Evolutionary conservation across 495 filamentous ascomycete genomes (phyloP).

Genomic region (Lineolata rhizophorae): DNA sequence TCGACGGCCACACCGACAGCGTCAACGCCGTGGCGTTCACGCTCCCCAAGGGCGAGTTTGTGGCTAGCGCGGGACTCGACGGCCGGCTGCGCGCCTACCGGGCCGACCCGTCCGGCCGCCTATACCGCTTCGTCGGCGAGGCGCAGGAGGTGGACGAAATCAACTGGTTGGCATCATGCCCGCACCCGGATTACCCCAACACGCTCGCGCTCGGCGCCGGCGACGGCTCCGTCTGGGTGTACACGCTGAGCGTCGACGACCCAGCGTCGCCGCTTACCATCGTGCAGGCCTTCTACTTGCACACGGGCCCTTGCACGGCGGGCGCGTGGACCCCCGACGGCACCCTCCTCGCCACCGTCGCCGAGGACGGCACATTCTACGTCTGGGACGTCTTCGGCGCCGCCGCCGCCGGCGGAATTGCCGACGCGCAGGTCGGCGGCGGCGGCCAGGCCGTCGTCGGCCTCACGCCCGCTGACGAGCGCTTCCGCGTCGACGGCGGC

Average conservation of each 20-base stretch:
- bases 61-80: slow-evolving; percentile 73
- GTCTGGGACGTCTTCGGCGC: slow-evolving; percentile 84
- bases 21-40: slow-evolving; percentile 75
- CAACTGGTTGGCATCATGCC: slow-evolving; percentile 72
- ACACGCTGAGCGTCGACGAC: slow-evolving; percentile 50
- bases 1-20: slow-evolving; percentile 78
- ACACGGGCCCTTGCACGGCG: slow-evolving; percentile 70
- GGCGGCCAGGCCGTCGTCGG: slow-evolving; percentile 54
- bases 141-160: slow-evolving; percentile 82
- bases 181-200: slow-evolving; percentile 44
- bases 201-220: slow-evolving; percentile 74
- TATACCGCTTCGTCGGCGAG: slow-evolving; percentile 43
- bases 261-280: slow-evolving; percentile 44
- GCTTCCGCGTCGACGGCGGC: slow-evolving; percentile 80
- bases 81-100: slow-evolving; percentile 28
- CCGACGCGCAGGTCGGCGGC: slow-evolving; percentile 29
- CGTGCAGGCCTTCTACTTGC: slow-evolving; percentile 74
- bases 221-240: slow-evolving; percentile 93
- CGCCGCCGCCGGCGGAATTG: slow-evolving; percentile 51
- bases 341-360: slow-evolving; percentile 69
- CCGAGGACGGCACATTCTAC: slow-evolving; percentile 71
- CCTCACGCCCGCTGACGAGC: slow-evolving; percentile 62
- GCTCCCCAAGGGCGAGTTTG: slow-evolving; percentile 57
- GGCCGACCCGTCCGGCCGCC: slow-evolving; percentile 15
- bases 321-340: slow-evolving; percentile 83